Evolutionary conservation across 2,329 filamentous ascomycete genomes (phyloP).

Genomic region (Colletotrichum salicis): DNA sequence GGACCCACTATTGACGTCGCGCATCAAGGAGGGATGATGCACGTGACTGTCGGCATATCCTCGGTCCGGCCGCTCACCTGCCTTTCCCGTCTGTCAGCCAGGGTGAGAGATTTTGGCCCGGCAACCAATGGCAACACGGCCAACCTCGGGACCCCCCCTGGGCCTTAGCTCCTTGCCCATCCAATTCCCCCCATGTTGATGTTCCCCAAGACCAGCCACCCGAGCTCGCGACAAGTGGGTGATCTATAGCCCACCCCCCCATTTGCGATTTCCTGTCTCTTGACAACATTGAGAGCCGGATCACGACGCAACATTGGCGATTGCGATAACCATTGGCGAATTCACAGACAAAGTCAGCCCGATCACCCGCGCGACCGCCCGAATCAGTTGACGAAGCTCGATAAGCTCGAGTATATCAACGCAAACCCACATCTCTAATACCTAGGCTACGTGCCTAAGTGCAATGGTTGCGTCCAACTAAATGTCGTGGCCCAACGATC

Average conservation of each 20-base stretch:
- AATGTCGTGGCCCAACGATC: slow-evolving; percentile 74
- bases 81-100: too few species aligned
- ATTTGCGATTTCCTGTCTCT: slow-evolving; percentile 12
- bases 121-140: slow-evolving; percentile 37
- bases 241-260: slow-evolving; percentile 22
- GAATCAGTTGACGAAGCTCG: neutral
- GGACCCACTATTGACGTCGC: slow-evolving; percentile 9
- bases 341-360: neutral
- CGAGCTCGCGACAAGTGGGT: slow-evolving; percentile 30
- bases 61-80: neutral
- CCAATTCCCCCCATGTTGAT: slow-evolving; percentile 30
- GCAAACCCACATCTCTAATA: neutral
- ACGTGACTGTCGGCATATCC: slow-evolving; percentile 23
- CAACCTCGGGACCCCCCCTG: slow-evolving; percentile 36
- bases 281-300: neutral
- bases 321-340: neutral
- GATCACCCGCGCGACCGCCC: neutral
- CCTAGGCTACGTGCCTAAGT: slow-evolving; percentile 25
- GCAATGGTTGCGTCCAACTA: slow-evolving; percentile 42
- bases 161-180: slow-evolving; percentile 23
- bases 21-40: slow-evolving; percentile 20
- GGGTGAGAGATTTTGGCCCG: slow-evolving; percentile 20
- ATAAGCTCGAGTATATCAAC: slow-evolving; percentile 1
- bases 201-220: slow-evolving; percentile 35
- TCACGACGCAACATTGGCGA: neutral